Base-by-base conservation (phyloP, 441 rosid species). In the Croton setiger region DNA sequence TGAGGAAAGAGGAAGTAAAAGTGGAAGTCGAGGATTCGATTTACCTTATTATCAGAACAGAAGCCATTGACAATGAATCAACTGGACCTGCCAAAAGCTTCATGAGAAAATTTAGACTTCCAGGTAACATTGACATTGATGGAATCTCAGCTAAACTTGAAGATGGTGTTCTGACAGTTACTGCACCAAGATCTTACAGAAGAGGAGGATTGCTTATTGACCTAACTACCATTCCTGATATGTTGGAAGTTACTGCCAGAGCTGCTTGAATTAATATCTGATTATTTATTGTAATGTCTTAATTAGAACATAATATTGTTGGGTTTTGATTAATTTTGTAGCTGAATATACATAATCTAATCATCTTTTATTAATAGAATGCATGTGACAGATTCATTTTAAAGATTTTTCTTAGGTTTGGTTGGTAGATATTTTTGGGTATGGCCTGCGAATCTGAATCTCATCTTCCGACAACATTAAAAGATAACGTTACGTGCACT, bases 1-100 rank as follows among this genome's bases (percentile, higher is more conserved):
- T 86, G 75, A 90, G 82, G 78, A 92, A 87, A 73, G 91, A 88
- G 64, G 93, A 90, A 71, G 87, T 87, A 63, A 86, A 76, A 51
- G 95, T 88, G 61, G 95, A 90, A 74, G 84, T 92, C 6, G 95
- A 92, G 82, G 88, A 92, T 76, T 84, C 88, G 4, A 83, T 55
- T 9, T 88, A 87, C 76, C 77, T 92, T 49, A 77, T 86, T 65
- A 92, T 92, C 12, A 64, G 95, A 66, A 87, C 95, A 0, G 87
- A 84, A 75, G 80, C 78, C 3, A 68, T 56, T 9, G 85, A 78
- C 7, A 85, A 78, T 60, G 85, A 72, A 54, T 69, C 83, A 0
- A 67, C 70, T 20, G 70, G 62, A 39, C 86, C 91, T 43, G 83
- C 73, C 2, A 80, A 60, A 84, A 78, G 76, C 69, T 88, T 86